Base-by-base conservation (phyloP, 2,329 filamentous ascomycete species). In the Sordariomycetes sp. region DNA sequence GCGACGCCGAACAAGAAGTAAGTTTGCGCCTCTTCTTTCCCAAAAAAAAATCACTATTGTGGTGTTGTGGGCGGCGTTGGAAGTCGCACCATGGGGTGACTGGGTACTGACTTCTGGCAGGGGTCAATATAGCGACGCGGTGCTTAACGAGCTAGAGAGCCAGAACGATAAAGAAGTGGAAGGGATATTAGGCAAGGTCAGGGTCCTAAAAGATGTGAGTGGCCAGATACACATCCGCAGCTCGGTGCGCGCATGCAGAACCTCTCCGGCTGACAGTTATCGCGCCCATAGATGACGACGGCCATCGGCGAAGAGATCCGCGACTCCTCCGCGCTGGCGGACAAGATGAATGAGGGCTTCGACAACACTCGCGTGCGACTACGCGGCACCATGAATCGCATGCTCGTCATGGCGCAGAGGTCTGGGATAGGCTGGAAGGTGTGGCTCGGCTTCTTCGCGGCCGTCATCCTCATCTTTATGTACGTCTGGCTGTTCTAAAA, bases 391-490 rank as follows among this genome's bases (percentile, higher is more conserved):
- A 97, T 99, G 94, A 96, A 90, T 68, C 79, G 91, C 59, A 99
- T 99, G 94, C 73, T 97, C 62, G 69, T 92, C 57, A 99, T 99
- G 94, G 94, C 94, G 4, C 82, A 97, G 74, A 80, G 84, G 65
- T 95, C 91, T 2, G 94, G 94, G n/a, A 86, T 99, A 10, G 86
- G 90, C 65, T 99, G 94, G 94, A 92, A 82, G 72, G 87, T 91
- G 58, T 99, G 94, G 94, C 70, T 96, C 55, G 78, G 76, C 51
- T 99, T 99, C 72, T 96, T 99, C 69, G 78, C 83, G 6, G 87
- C 85, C 39, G 89, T 97, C 20, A 81, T 86, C 61, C 68, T 92
- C 57, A 70, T 97, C 62, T 99, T 99, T 70, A 82, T 84, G 63
- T 99, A 92, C 70, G 92, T 97, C 59, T 96, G 92, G 91, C 70